Percentiles rank a stretch among this genome's conserved stretches.
phyloP scores from a whole-genome alignment of 2,329 filamentous ascomycete species.

The Volutella citrinella region DNA sequence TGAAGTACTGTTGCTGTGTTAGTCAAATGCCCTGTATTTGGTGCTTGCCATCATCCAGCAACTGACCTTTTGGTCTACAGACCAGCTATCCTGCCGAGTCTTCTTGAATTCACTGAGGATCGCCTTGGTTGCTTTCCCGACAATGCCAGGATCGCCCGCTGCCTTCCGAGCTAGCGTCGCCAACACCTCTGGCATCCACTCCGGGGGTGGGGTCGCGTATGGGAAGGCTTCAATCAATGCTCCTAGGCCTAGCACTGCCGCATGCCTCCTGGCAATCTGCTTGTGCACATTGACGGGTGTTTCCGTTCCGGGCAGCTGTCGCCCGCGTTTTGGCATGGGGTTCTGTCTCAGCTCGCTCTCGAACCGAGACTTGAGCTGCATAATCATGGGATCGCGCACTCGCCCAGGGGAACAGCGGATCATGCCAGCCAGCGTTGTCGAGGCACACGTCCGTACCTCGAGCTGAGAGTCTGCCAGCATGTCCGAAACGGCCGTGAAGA shows the following conservation, averaged over 20 bases:
- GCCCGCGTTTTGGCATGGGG: conserved; percentile 75
- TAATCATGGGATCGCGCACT: conserved; percentile 76
- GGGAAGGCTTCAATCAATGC: conserved; percentile 94
- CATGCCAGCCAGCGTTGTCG: conserved; percentile 92
- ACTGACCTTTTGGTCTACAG: conserved; percentile 95
- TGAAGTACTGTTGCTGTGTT: conserved; percentile 86
- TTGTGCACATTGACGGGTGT: conserved; percentile 70
- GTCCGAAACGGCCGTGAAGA: conserved; percentile 90
- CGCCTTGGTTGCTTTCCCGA: conserved; percentile 92
- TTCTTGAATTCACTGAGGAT: conserved; percentile 99
- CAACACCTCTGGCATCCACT: conserved; percentile 91
- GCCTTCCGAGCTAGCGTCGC: conserved; percentile 81
- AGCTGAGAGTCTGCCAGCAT: conserved; percentile 93
- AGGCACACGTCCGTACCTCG: conserved; percentile 91
- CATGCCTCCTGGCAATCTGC: conserved; percentile 79
- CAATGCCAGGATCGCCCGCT: conserved; percentile 83
- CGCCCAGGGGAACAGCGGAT: conserved; percentile 86
- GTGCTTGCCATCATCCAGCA: too few species aligned
- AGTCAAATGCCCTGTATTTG: too few species aligned
- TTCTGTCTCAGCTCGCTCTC: conserved; percentile 74
- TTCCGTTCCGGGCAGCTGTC: conserved; percentile 60
- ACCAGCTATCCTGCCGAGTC: conserved; percentile 98
- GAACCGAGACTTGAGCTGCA: conserved; percentile 74
- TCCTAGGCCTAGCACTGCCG: conserved; percentile 86
- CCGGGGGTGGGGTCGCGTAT: conserved; percentile 86